Evolutionary conservation across 164 flowering plant species (phyloP), one percentile per base, ranked within the genome.

Genomic region (Nymphaea thermarum): DNA sequence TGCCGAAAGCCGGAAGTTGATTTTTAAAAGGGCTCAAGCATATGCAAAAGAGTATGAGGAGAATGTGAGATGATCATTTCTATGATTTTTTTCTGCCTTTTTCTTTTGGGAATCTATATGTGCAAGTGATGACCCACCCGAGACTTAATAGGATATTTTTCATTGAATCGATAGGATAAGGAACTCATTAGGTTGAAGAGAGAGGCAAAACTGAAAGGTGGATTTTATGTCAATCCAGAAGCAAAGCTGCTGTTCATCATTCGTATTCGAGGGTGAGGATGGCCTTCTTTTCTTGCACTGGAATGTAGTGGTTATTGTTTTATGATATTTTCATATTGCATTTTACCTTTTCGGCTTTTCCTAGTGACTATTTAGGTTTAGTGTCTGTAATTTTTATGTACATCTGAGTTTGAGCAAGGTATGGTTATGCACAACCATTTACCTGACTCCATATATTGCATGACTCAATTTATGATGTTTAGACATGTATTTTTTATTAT

Each of bases 201-300:
- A 3, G 89, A 85, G 70, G 89, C 89, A 1, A 83, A 80, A 71
- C 70, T 85, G 76, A 83, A 85, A 59, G 88, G 88, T 5, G 86
- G 86, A 25, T 85, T 85, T 61, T 85, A 85, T 73, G 86, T 83
- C 44, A 77, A 75, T 59, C 88, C 88, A 0, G 89, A 83, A 65
- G 85, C 86, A 4, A 85, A 83, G 71, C 76, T 83, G 47, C 68
- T 85, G 67, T 87, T 87, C 61, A 87, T 87, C 7, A 67, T 87
- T 44, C 81, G 91, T 10, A 86, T 86, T 61, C 82, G 88, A 3
- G 91, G 90, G 90, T 86, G 75, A 66, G 81, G 14, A 36, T 25
- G 0, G 36, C 36, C 36, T 25, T 44, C 7, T 62, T 17, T 14
- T 6, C 64, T 62, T 17, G 12, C 12, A 62, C 2, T 10, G 60